Evolutionary conservation across 768 basidiomycete species (phyloP).

Genomic region (Panellus pusillus): DNA sequence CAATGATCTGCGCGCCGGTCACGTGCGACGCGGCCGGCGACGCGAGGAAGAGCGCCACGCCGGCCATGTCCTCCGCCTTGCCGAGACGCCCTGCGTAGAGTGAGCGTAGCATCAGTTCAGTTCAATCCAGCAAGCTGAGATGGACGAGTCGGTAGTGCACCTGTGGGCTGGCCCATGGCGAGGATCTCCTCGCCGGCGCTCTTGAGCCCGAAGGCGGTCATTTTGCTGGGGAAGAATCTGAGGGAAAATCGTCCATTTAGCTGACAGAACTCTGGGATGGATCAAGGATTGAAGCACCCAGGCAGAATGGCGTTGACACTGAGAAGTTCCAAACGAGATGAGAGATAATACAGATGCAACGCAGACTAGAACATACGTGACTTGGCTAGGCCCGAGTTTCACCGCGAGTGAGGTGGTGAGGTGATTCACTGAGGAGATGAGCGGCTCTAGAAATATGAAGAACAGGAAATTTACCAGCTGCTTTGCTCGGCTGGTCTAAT

Average conservation of each 20-base stretch:
- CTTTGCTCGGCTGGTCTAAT: slow-evolving; percentile 22
- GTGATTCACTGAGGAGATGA: slow-evolving; percentile 9
- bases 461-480: slow-evolving; percentile 9
- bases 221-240: slow-evolving; percentile 41
- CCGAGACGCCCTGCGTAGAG: slow-evolving; percentile 50
- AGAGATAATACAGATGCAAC: neutral
- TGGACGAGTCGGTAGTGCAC: neutral
- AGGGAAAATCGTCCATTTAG: too few relatives aligned
- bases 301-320: slow-evolving; percentile 22
- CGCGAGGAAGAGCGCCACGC: slow-evolving; percentile 60
- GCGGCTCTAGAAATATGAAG: neutral
- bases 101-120: slow-evolving; percentile 43
- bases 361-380: slow-evolving; percentile 11
- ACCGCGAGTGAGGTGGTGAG: slow-evolving; percentile 21
- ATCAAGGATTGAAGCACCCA: neutral
- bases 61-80: slow-evolving; percentile 62
- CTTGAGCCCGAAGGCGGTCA: slow-evolving; percentile 25
- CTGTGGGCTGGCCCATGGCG: slow-evolving; percentile 17
- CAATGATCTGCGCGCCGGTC: slow-evolving; percentile 60
- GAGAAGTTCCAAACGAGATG: too few relatives aligned
- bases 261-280: neutral
- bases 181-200: slow-evolving; percentile 13
- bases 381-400: slow-evolving; percentile 20
- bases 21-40: slow-evolving; percentile 62
- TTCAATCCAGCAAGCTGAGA: neutral